Evolutionary conservation across 2,329 filamentous ascomycete genomes (phyloP), one percentile per base, ranked within the genome.

Genomic region (Malbranchea zuffiana): DNA sequence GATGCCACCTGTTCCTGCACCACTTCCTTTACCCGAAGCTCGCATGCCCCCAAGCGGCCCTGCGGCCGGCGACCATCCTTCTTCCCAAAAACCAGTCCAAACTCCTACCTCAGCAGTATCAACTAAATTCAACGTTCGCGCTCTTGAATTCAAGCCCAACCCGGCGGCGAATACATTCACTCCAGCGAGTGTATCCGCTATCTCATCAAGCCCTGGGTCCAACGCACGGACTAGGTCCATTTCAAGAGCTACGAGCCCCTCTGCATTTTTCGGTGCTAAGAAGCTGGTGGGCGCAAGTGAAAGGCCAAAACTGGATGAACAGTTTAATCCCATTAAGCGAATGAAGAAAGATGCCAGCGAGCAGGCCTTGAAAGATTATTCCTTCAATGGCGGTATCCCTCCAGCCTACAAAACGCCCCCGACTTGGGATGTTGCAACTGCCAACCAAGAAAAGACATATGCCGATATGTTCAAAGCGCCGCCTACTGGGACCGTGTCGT

Each of bases 401-500:
- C 80, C 81, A 18, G 78, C 88, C 3, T 95, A 80, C 59, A 80
- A 85, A 49, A 96, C 90, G 1, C 67, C 71, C 7, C 86, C 86
- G 1, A 87, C 80, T 0, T 98, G 90, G 88, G 78, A 81, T 43
- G 75, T 78, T 42, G 62, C 77, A 16, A 65, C 75, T 32, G 76
- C 78, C 13, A 80, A 84, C 46, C 68, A 74, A 28, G 82, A 92
- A 46, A 83, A 82, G 51, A 82, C 75, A 0, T 93, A 87, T 57
- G 73, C 75, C 34, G 75, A 88, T 49, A 76, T 83, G 52, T 90
- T 95, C 58, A 84, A 92, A 48, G n/a, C n/a, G n/a, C 76, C 48
- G 66, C 75, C 34, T 65, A 74, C 49, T 63, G 69, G 28, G 60
- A 67, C 42, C 62, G 65, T 78, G 0, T 67, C 80, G 32, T 74